Conservation (phyloP, 2,329 filamentous ascomycete species). For the Alternaria burnsii region DNA sequence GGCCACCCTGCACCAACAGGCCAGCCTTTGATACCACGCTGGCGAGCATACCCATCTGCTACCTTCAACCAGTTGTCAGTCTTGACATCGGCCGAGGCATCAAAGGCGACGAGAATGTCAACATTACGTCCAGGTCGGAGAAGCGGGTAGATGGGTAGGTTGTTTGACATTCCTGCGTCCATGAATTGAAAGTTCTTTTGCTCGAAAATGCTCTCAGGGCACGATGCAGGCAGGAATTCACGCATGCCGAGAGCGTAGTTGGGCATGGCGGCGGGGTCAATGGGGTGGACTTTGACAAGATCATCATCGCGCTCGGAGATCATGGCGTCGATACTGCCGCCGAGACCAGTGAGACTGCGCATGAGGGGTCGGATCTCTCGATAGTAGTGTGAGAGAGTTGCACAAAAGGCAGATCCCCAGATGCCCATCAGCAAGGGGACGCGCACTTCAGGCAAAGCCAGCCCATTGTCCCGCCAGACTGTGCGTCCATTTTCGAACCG, state of each 20-base stretch:
- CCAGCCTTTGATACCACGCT: slow-evolving; percentile 93
- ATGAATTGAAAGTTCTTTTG: slow-evolving; percentile 73
- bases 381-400: slow-evolving; percentile 95
- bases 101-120: slow-evolving; percentile 90
- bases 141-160: slow-evolving; percentile 93
- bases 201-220: slow-evolving; percentile 78
- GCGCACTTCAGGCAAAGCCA: slow-evolving; percentile 83
- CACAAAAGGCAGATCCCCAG: slow-evolving; percentile 97
- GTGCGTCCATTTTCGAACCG: slow-evolving; percentile 78
- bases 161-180: slow-evolving; percentile 99
- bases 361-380: slow-evolving; percentile 88
- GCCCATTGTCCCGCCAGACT: slow-evolving; percentile 67
- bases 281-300: slow-evolving; percentile 89
- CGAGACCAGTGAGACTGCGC: slow-evolving; percentile 76
- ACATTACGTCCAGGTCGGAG: slow-evolving; percentile 87
- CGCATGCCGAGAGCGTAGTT: slow-evolving; percentile 89
- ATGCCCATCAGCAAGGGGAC: slow-evolving; percentile 87
- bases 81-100: slow-evolving; percentile 91
- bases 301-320: slow-evolving; percentile 85
- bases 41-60: slow-evolving; percentile 88
- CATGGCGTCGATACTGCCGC: slow-evolving; percentile 75
- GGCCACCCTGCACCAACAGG: slow-evolving; percentile 96
- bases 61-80: slow-evolving; percentile 97
- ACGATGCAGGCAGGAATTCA: slow-evolving; percentile 74
- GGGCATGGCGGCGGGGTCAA: slow-evolving; percentile 88